Evolutionary conservation across 129 eudicot species (phyloP).

Genomic region (Calendula officinalis): DNA sequence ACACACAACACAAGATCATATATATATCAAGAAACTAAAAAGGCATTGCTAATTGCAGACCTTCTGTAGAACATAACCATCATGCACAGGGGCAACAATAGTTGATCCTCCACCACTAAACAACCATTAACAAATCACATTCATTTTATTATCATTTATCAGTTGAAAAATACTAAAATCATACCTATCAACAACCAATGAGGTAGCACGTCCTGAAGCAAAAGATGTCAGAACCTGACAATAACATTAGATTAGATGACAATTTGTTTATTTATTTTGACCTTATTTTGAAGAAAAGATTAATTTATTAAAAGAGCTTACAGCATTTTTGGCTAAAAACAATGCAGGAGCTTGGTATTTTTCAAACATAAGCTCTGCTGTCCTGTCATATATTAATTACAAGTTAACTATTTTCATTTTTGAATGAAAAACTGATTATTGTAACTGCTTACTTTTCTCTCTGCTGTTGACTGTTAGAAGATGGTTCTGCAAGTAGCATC

Average conservation of each 20-base stretch:
- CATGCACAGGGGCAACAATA: constrained; percentile 95
- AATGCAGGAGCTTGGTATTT: constrained; percentile 97
- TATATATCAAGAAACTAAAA: constrained; percentile 20
- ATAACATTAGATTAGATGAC: constrained; percentile 4
- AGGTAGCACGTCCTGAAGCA: constrained; percentile 99
- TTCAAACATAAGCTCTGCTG: constrained; percentile 97
- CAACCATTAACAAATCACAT: constrained; percentile 12
- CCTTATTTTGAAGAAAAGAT: constrained; percentile 7
- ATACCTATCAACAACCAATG: constrained; percentile 93
- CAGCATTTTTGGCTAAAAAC: constrained; percentile 96
- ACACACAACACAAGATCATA: background rate
- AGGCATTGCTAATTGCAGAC: constrained; percentile 34
- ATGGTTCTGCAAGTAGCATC: constrained; percentile 93
- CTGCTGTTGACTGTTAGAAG: constrained; percentile 81
- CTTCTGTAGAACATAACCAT: constrained; percentile 99
- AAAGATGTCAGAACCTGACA: constrained; percentile 93
- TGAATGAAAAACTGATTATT: background rate
- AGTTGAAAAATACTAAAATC: constrained; percentile 3
- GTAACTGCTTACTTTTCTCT: constrained; percentile 81
- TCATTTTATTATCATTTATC: too few species aligned
- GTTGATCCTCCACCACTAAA: constrained; percentile 99
- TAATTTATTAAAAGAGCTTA: constrained; percentile 37
- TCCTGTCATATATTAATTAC: constrained; percentile 46
- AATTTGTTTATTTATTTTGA: background rate
- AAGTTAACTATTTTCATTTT: background rate